These are phyloP conservation scores for Rasamsonia emersonii DNA, from an alignment of 2,329 filamentous ascomycete genomes.

Conservation along the genomic window DNA sequence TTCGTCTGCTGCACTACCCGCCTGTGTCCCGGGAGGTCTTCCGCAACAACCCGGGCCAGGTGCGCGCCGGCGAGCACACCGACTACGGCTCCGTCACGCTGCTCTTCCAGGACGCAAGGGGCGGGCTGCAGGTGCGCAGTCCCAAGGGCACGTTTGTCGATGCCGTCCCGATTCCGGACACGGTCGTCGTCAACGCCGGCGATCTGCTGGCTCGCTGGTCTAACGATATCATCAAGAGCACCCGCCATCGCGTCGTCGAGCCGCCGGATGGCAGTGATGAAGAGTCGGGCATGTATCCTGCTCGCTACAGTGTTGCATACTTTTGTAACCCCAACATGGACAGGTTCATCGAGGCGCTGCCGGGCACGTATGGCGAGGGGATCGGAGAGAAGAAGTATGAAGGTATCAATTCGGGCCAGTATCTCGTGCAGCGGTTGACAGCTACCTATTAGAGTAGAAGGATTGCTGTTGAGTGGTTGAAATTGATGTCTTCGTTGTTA, in stretches of 20 bases:
- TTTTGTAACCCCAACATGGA: constrained; percentile 84
- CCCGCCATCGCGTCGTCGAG: constrained; percentile 82
- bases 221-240: constrained; percentile 86
- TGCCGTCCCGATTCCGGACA: constrained; percentile 70
- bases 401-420: constrained; percentile 69
- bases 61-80: constrained; percentile 70
- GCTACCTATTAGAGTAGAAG: constrained; percentile 75
- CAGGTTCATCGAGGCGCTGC: constrained; percentile 67
- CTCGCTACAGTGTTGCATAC: constrained; percentile 82
- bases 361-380: constrained; percentile 59
- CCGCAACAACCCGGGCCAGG: constrained; percentile 56
- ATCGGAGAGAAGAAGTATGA: constrained; percentile 66
- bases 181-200: constrained; percentile 82
- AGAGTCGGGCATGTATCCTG: constrained; percentile 50
- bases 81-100: constrained; percentile 50
- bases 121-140: constrained; percentile 55
- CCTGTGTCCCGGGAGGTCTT: constrained; percentile 59
- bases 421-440: constrained; percentile 66
- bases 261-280: constrained; percentile 53
- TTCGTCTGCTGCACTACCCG: constrained; percentile 71
- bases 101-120: constrained; percentile 48
- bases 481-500: constrained; percentile 53
- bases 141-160: constrained; percentile 73
- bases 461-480: no score
- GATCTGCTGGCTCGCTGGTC: constrained; percentile 82